These are phyloP conservation scores for Ogataea populi-albae DNA, from an alignment of 805 yeast species.

Conservation along the genomic window DNA sequence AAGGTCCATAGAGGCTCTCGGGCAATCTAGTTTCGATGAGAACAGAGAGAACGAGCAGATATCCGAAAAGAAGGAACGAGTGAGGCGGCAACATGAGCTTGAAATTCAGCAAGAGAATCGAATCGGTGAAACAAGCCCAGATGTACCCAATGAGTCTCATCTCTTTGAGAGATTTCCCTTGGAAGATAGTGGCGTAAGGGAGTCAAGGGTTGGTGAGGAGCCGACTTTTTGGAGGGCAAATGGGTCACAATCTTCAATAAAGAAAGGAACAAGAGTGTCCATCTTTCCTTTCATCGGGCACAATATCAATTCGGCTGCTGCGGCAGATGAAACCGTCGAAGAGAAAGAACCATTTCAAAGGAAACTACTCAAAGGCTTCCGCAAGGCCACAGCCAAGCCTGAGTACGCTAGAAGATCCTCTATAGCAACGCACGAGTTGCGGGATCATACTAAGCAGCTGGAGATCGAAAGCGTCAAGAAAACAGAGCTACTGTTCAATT, in stretches of 20 bases:
- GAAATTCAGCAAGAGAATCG: constrained; percentile 2
- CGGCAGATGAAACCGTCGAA: constrained; percentile 5
- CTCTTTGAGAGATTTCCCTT: constrained; percentile 3
- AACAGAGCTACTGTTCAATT: constrained; percentile 38
- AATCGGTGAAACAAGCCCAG: constrained; percentile 5
- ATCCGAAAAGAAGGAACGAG: not conserved
- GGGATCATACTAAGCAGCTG: constrained; percentile 19
- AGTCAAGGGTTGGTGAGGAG: constrained; percentile 4
- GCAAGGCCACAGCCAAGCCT: constrained; percentile 15
- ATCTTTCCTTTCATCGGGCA: constrained; percentile 17
- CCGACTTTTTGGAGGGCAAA: no score
- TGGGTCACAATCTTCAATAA: constrained; percentile 3
- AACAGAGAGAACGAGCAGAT: not conserved
- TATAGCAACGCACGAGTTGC: constrained; percentile 7
- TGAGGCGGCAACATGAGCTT: not conserved
- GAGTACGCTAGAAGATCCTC: constrained; percentile 13
- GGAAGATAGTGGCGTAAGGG: constrained; percentile 11
- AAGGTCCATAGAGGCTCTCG: no score
- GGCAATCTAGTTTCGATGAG: not conserved
- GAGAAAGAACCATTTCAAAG: constrained; percentile 18
- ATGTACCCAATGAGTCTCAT: constrained; percentile 5
- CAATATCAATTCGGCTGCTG: constrained; percentile 1
- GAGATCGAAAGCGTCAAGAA: constrained; percentile 25
- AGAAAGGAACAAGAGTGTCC: constrained; percentile 11
- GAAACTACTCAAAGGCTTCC: constrained; percentile 19